Base-by-base conservation (phyloP, 129 eudicot genomes). In the Sambucus nigra region DNA sequence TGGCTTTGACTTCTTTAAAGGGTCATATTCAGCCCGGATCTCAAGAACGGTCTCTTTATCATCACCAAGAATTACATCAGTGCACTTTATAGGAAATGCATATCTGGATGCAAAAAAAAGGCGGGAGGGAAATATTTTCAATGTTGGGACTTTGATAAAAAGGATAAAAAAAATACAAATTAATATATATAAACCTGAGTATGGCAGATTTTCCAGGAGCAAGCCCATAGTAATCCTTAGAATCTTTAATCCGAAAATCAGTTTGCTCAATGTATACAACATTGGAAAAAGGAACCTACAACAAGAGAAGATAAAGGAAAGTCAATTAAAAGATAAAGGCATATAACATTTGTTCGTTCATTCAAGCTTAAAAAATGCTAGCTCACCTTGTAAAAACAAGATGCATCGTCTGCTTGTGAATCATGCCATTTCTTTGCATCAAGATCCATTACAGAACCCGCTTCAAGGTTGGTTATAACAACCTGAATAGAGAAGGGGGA, bases 371-470 rank as follows among this genome's bases (percentile, higher is more conserved):
- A 29, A 31, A 17, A 57, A 55, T 33, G 20, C n/a, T 48, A 1
- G 17, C 47, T 56, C 29, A 86, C 99, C 94, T 92, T 92, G 68
- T 92, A 92, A 53, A 64, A 62, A 13, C 94, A 88, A 44, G 96
- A 77, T 15, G 87, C 55, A 21, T 86, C 94, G 57, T 86, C 85
- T 9, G 70, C 58, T 49, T 80, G 94, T 29, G 99, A 87, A 66
- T 92, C 99, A 8, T 96, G 99, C 99, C 99, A 92, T 73, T 73
- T 92, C 80, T 92, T 92, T 44, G 99, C 99, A 80, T 86, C 94
- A 68, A 82, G 82, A 59, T 92, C 78, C 63, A 69, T 80, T 27
- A 82, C 78, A 27, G 72, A 60, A 40, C 77, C 76, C 42, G 76
- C 74, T 42, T 86, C 99, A 50, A 92, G 65, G 72, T 92, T 92